Base-by-base conservation (phyloP, 2,329 filamentous ascomycete genomes). In the Chaetothyriales sp. region DNA sequence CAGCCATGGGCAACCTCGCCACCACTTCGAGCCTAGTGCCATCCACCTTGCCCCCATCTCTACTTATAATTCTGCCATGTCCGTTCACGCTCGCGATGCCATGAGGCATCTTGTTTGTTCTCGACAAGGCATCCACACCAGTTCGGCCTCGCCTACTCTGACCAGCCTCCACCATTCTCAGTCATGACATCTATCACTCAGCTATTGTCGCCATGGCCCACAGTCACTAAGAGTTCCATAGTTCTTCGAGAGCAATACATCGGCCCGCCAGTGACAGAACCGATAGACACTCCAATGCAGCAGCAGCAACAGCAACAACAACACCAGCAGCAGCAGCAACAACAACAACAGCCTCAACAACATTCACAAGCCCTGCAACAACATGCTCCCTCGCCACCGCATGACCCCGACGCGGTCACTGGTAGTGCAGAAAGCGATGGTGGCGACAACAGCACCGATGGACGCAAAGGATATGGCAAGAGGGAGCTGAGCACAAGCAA, bases 401-500 rank as follows among this genome's bases (percentile, higher is more conserved):
- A 51, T 18, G 55, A 57, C 45, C 46, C 49, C 39, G 52, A 58
- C 15, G 44, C 43, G 28, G 48, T 55, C 20, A 53, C 58, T n/a
- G 56, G 55, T 44, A 62, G 59, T 52, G 67, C 67, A 54, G 71
- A 73, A 51, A 66, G 61, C 49, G 70, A 57, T 69, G 66, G 65
- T 49, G 72, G 74, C 44, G 70, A 69, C 46, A 67, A 68, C 36
- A 55, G 54, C 20, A 54, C 67, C 53, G 71, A 84, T 56, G 78
- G 81, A 56, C 76, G 82, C 48, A 90, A 92, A 68, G 82, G 82
- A 10, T 71, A 71, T 53, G 73, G 73, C 50, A 94, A 95, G 68
- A 79, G 92, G 49, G 90, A 95, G 69, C 72, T 98, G 54, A 95
- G 89, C 22, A 92, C 89, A 44, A 95, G 88, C 39, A 98, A 96